A percentile compares a stretch with the other conserved stretches of the same genome.
phyloP scores from a whole-genome alignment of 148 eudicot species.

The Arctostaphylos glauca region DNA sequence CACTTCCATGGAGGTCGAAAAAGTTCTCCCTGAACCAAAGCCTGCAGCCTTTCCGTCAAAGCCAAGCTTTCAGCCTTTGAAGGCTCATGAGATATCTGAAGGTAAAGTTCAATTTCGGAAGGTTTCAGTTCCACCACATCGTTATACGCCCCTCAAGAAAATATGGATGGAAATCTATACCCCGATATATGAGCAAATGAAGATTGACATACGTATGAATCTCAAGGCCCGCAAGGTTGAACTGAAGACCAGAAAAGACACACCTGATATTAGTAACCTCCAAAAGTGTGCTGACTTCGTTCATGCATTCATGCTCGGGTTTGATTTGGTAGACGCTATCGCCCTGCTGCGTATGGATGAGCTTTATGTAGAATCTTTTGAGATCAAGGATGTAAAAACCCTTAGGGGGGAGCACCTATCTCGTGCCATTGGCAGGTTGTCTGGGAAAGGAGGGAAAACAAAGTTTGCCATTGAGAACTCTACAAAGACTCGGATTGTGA shows the following conservation, averaged over 20 bases:
- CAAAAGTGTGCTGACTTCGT: constrained; percentile 84
- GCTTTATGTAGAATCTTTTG: constrained; percentile 71
- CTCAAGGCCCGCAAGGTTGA: constrained; percentile 69
- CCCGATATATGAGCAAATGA: constrained; percentile 75
- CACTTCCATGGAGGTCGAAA: constrained; percentile 52
- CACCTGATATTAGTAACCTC: constrained; percentile 73
- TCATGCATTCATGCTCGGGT: constrained; percentile 83
- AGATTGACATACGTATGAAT: constrained; percentile 82
- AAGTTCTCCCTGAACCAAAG: constrained; percentile 20
- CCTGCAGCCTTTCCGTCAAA: constrained; percentile 35
- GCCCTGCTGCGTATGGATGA: constrained; percentile 71
- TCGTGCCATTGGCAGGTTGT: constrained; percentile 78
- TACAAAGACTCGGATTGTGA: constrained; percentile 76
- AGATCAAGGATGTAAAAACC: constrained; percentile 86
- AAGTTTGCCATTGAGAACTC: constrained; percentile 89
- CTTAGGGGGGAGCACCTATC: constrained; percentile 77
- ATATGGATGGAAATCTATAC: constrained; percentile 78
- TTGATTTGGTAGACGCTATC: constrained; percentile 65
- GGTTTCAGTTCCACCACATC: constrained; percentile 65
- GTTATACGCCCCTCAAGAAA: constrained; percentile 73
- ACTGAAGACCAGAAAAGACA: constrained; percentile 64
- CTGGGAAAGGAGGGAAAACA: constrained; percentile 87
- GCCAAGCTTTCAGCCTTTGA: constrained; percentile 60
- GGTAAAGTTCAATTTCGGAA: constrained; percentile 66
- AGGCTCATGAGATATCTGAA: constrained; percentile 78